phyloP scores from a whole-genome alignment of 192 early-diverging fungal species.

The Kickxella alabastrina region DNA sequence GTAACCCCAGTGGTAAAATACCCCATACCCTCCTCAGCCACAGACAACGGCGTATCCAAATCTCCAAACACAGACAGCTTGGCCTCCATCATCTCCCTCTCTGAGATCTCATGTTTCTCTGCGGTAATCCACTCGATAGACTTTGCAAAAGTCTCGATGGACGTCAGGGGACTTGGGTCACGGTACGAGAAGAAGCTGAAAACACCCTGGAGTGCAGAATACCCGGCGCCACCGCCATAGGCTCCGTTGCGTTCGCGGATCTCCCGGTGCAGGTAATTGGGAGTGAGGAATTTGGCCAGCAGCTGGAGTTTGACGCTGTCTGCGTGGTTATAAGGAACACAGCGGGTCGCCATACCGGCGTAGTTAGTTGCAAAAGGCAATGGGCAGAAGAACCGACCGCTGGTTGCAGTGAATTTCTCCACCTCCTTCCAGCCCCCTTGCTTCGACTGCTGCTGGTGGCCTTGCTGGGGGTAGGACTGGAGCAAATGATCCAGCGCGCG shows the following conservation, averaged over 20 bases:
- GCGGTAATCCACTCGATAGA: constrained; percentile 65
- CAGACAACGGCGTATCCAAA: constrained; percentile 82
- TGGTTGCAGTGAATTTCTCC: constrained; percentile 35
- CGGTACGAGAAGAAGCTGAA: constrained; percentile 92
- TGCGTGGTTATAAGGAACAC: constrained; percentile 80
- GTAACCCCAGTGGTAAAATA: constrained; percentile 73
- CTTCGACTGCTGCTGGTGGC: not conserved
- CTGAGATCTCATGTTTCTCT: constrained; percentile 36
- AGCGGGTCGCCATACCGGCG: constrained; percentile 64
- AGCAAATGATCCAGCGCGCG: constrained; percentile 28
- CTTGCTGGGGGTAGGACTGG: constrained; percentile 15
- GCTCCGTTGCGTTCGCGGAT: constrained; percentile 96
- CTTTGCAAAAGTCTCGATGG: constrained; percentile 64
- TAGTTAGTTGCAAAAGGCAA: constrained; percentile 87
- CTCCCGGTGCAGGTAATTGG: constrained; percentile 90
- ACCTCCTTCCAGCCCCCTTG: not conserved
- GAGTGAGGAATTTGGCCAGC: constrained; percentile 77
- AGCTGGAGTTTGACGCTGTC: constrained; percentile 78
- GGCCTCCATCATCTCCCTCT: constrained; percentile 80
- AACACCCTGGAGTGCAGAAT: constrained; percentile 68
- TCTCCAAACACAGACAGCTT: constrained; percentile 85
- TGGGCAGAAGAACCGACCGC: constrained; percentile 69
- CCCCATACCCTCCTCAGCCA: constrained; percentile 80
- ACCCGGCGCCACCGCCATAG: constrained; percentile 86
- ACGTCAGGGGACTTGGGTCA: constrained; percentile 74